Evolutionary conservation across 805 yeast genomes (phyloP).

Genomic region (Candida gorgasii): DNA sequence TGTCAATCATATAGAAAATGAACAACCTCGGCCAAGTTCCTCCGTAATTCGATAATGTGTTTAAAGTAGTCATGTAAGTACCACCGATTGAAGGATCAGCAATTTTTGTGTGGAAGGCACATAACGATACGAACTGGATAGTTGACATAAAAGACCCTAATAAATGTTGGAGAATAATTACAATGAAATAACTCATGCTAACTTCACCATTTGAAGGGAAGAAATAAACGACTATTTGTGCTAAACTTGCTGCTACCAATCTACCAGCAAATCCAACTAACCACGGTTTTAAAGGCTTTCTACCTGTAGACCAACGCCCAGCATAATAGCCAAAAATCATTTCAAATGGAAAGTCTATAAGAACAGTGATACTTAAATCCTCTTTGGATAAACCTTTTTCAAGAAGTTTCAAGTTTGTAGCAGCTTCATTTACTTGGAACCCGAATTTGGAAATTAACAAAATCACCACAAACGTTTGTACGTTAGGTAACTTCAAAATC

Average conservation of each 20-base stretch:
- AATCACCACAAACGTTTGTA: conserved; percentile 70
- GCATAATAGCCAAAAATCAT: conserved; percentile 93
- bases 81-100: conserved; percentile 98
- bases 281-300: conserved; percentile 84
- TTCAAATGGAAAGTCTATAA: conserved; percentile 95
- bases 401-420: conserved; percentile 84
- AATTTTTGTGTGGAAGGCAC: conserved; percentile 92
- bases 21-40: conserved; percentile 97
- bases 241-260: conserved; percentile 69
- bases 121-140: conserved; percentile 89
- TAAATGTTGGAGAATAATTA: conserved; percentile 79
- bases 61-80: conserved; percentile 94
- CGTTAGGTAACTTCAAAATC: conserved; percentile 67
- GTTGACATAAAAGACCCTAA: conserved; percentile 91
- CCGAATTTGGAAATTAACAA: conserved; percentile 85
- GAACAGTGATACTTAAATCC: conserved; percentile 87
- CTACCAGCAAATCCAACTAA: conserved; percentile 82
- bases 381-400: conserved; percentile 93
- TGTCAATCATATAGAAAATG: conserved; percentile 77
- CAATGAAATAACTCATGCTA: conserved; percentile 55
- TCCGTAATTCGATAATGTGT: conserved; percentile 89
- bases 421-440: conserved; percentile 94
- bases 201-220: conserved; percentile 65
- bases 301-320: conserved; percentile 89
- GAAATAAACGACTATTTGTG: conserved; percentile 67